Percentiles rank a stretch among this genome's conserved stretches.
phyloP scores from a whole-genome alignment of 257 asterid species.

The Solanum lycopersicoides region DNA sequence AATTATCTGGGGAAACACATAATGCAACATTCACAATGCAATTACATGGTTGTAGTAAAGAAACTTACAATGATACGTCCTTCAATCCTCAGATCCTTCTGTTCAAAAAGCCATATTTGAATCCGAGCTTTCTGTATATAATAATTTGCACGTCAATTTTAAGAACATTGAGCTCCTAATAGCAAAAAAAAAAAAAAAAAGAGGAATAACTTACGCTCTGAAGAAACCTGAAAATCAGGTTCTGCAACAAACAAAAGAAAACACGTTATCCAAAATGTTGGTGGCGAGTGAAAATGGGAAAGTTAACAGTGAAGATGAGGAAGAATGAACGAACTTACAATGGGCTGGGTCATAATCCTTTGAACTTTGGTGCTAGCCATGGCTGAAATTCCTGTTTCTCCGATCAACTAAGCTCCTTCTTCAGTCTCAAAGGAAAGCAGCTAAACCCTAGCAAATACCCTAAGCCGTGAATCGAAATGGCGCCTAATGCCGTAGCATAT shows the following conservation, averaged over 20 bases:
- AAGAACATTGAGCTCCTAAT: neutral
- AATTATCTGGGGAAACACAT: neutral
- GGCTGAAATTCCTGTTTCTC: neutral
- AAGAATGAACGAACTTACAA: neutral
- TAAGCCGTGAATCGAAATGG: neutral
- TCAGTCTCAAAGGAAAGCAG: neutral
- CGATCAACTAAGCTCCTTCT: neutral
- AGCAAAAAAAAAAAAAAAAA: neutral
- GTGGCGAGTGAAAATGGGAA: neutral
- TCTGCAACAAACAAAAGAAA: neutral
- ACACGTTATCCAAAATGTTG: neutral
- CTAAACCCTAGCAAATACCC: neutral
- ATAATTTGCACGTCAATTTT: neutral
- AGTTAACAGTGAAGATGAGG: neutral
- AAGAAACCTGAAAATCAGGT: conserved; percentile 58
- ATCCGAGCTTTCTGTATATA: conserved; percentile 35
- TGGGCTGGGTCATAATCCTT: conserved; percentile 10
- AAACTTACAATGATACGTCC: conserved; percentile 36
- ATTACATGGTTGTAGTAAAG: neutral
- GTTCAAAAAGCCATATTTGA: conserved; percentile 68
- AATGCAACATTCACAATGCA: neutral
- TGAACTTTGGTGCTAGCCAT: conserved; percentile 14
- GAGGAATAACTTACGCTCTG: conserved; percentile 14
- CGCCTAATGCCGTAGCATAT: neutral
- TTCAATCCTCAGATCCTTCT: conserved; percentile 56